Evolutionary conservation across 2,329 filamentous ascomycete species (phyloP), one percentile per base, ranked within the genome.

Genomic region (Teratosphaeriaceae sp.): DNA sequence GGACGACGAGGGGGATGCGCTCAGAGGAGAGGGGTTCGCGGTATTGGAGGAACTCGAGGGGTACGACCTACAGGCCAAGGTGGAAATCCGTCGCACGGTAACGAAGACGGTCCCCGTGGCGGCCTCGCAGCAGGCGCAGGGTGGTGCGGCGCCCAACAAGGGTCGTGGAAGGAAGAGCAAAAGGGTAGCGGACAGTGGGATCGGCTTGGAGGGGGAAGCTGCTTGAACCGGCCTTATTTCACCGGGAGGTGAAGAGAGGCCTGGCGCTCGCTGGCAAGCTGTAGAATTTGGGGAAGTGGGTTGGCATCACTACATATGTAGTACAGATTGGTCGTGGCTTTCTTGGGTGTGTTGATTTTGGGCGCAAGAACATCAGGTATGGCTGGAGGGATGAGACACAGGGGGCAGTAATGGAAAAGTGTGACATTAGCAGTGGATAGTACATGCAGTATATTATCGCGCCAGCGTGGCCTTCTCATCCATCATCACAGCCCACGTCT

Each of bases 1-100:
- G 19, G 52, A 55, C 15, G 45, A 49, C 3, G 55, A 58, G 19
- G 50, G 47, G 3, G 49, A 49, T 24, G 47, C 38, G 21, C 27
- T 48, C 31, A 40, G 40, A 27, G 18, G 9, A 1, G 47, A 51
- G 9, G 47, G 44, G 12, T 27, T 49, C 4, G 45, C 42, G n/a
- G 49, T 49, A 30, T 39, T 56, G 5, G 49, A 51, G 44, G 47
- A 43, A 22, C 42, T 55, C 34, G 3, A 39, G 30, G 23, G 30
- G n/a, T 24, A 36, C 9, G 30, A 42, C 26, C 18, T 42, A 9
- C 21, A 15, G 3, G 40, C 20, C n/a, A 18, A n/a, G 20, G 3
- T 42, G 19, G 31, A 42, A 15, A 9, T 34, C 9, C 11, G 18
- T 7, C 11, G 31, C 8, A 15, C n/a, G 39, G 21, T 20, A 18